Evolutionary conservation across 2,329 filamentous ascomycete genomes (phyloP).

Genomic region (Fusarium tuaranense): DNA sequence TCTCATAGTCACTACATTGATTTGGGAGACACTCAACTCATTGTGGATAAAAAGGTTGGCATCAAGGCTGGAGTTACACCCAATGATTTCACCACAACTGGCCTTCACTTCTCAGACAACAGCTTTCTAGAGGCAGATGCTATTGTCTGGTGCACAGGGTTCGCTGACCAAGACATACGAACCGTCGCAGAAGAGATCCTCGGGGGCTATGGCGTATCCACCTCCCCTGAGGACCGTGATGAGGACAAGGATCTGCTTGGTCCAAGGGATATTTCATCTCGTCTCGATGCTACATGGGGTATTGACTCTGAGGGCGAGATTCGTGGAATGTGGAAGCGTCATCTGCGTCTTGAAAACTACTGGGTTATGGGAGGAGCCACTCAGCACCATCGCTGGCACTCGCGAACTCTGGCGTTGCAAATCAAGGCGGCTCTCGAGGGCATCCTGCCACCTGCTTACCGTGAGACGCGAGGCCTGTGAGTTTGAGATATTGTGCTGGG

Average conservation of each 20-base stretch:
- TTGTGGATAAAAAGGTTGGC: constrained; percentile 6
- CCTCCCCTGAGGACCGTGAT: not conserved
- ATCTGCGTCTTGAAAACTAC: constrained; percentile 24
- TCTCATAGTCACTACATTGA: constrained; percentile 29
- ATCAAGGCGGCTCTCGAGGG: constrained; percentile 30
- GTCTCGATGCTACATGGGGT: constrained; percentile 26
- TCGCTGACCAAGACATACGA: constrained; percentile 18
- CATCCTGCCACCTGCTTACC: constrained; percentile 26
- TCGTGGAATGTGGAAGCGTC: constrained; percentile 36
- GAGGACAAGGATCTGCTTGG: not conserved
- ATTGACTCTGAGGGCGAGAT: constrained; percentile 30
- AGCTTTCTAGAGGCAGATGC: constrained; percentile 8
- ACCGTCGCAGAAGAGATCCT: constrained; percentile 1
- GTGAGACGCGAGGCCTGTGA: not conserved
- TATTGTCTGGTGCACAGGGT: constrained; percentile 32
- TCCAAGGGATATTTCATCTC: constrained; percentile 1
- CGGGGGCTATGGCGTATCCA: accelerated
- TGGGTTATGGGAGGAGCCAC: constrained; percentile 33
- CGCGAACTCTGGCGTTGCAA: constrained; percentile 27
- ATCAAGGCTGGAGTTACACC: constrained; percentile 19
- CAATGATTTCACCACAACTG: not conserved
- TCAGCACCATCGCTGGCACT: constrained; percentile 34
- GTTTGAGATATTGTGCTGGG: too few species aligned
- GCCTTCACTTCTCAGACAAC: constrained; percentile 23
- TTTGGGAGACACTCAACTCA: constrained; percentile 5